Base-by-base conservation (phyloP, 129 eudicot genomes). In the Ambrosia trifida region DNA sequence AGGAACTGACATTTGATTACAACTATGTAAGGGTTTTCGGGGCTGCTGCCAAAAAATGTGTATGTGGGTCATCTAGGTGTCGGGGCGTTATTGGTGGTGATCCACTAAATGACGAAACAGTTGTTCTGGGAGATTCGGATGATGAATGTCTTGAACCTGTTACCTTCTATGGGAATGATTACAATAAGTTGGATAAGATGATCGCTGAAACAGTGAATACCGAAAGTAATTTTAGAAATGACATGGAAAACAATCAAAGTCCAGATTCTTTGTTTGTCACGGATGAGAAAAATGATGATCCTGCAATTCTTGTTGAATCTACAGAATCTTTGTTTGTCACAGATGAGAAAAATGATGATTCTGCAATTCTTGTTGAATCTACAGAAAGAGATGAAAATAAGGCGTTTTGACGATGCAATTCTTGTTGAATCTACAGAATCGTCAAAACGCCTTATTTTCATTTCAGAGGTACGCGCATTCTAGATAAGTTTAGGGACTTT, bases 21-120 rank as follows among this genome's bases (percentile, higher is more conserved):
- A 94, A 94, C 79, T 94, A 87, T 66, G 98, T 94, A 31, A 86
- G 98, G 64, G 97, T 94, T 1, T 89, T 94, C 18, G 98, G 98
- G n/a, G 98, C 98, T 72, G 98, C 98, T 73, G 98, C 97, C 13
- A 94, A 89, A 81, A 89, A 85, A 80, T 94, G 98, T 83, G 90
- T 85, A 11, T 89, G 98, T 64, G 98, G 97, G 40, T 87, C 98
- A 49, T 66, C 91, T 68, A 85, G 80, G 80, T 94, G 98, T 79
- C 86, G 93, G 75, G 98, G 97, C 45, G 87, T 83, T 76, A 89
- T 94, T 57, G 98, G 98, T 32, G 98, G 98, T 38, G 93, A 94
- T 75, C 87, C 87, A 53, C 63, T 62, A 30, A 86, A 72, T 72
- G 72, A 81, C 7, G 98, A 94, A 77, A 81, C 86, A 16, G 79